Evolutionary conservation across 345 rosid species (phyloP).

Genomic region (Reutealis trisperma): DNA sequence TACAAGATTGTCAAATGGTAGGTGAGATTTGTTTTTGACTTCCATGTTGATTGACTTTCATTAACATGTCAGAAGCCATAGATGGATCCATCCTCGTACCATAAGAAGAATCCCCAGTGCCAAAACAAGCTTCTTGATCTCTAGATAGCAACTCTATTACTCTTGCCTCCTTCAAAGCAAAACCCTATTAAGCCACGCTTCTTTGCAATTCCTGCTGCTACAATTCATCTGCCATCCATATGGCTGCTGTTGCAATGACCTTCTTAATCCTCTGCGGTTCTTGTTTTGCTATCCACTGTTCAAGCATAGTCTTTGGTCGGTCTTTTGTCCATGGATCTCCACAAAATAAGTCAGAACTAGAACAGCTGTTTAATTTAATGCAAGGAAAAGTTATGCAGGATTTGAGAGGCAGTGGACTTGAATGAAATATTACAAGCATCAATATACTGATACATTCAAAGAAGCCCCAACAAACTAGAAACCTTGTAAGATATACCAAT

Average conservation of each 20-base stretch:
- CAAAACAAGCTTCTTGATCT: constrained; percentile 53
- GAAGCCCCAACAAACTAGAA: not conserved
- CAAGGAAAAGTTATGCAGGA: constrained; percentile 4
- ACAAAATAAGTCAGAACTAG: constrained; percentile 81
- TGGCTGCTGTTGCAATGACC: constrained; percentile 49
- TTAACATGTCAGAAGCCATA: constrained; percentile 39
- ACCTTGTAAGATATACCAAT: no score
- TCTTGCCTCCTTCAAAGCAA: constrained; percentile 79
- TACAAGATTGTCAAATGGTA: no score
- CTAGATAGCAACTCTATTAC: constrained; percentile 61
- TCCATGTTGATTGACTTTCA: no score
- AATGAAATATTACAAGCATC: not conserved
- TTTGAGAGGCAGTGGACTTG: not conserved
- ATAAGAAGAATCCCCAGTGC: constrained; percentile 70
- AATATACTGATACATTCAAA: no score
- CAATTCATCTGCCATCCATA: constrained; percentile 82
- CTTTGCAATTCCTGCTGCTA: constrained; percentile 75
- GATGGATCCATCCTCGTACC: constrained; percentile 71
- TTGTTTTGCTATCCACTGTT: constrained; percentile 59
- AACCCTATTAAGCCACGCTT: constrained; percentile 81
- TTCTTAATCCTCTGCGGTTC: constrained; percentile 47
- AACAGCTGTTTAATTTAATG: constrained; percentile 38
- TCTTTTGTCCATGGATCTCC: constrained; percentile 76
- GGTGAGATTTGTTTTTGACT: no score
- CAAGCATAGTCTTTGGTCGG: constrained; percentile 42